phyloP scores from a whole-genome alignment of 2,329 filamentous ascomycete genomes.

The Talaromyces sp. region DNA sequence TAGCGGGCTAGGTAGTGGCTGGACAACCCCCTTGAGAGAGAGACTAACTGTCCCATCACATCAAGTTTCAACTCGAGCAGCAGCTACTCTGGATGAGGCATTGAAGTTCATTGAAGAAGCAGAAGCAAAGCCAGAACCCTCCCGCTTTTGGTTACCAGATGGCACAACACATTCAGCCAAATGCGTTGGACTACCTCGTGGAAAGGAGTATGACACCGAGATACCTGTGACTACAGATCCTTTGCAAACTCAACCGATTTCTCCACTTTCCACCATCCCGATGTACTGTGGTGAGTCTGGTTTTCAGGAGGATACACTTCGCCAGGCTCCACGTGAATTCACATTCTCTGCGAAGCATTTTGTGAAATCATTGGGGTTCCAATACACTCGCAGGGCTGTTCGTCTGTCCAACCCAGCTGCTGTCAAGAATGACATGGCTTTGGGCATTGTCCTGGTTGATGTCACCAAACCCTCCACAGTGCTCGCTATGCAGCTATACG shows the following conservation, averaged over 20 bases:
- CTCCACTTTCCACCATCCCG: constrained; percentile 28
- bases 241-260: constrained; percentile 14
- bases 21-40: constrained; percentile 4
- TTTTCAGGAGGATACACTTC: constrained; percentile 11
- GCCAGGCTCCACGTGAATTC: constrained; percentile 12
- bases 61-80: not conserved
- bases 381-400: constrained; percentile 14
- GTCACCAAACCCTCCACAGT: constrained; percentile 15
- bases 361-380: constrained; percentile 19
- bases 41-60: not conserved
- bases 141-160: not conserved
- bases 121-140: not conserved
- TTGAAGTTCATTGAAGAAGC: constrained; percentile 4
- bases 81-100: not conserved
- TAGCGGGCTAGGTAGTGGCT: constrained; percentile 3
- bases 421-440: constrained; percentile 16
- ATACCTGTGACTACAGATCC: not conserved
- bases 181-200: not conserved
- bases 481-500: constrained; percentile 26
- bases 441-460: constrained; percentile 31
- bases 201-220: not conserved
- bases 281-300: constrained; percentile 24
- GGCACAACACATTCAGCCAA: not conserved
- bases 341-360: constrained; percentile 21
- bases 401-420: constrained; percentile 24